phyloP scores from a whole-genome alignment of 2,329 filamentous ascomycete genomes.

The Venturia aucupariae region DNA sequence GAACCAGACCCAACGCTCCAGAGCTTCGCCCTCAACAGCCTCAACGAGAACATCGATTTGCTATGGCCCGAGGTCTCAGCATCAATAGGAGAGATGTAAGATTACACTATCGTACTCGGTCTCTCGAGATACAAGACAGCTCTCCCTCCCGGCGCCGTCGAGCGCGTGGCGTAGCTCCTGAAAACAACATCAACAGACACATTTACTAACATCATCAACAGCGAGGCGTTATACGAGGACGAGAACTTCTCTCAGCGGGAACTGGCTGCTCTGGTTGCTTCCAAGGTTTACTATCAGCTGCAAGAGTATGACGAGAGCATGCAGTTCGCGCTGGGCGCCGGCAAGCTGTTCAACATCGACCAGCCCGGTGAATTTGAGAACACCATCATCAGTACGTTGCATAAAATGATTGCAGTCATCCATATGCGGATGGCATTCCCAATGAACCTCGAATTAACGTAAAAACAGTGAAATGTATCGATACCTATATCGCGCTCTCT shows the following conservation, averaged over 20 bases:
- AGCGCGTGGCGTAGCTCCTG: not conserved
- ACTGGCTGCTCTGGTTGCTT: constrained; percentile 85
- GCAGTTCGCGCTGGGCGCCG: constrained; percentile 91
- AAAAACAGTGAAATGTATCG: constrained; percentile 74
- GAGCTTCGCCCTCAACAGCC: constrained; percentile 86
- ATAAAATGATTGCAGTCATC: not conserved
- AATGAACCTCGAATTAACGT: not conserved
- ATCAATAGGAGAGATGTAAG: constrained; percentile 86
- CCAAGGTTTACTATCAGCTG: constrained; percentile 98
- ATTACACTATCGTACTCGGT: constrained; percentile 16
- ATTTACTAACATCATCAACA: constrained; percentile 30
- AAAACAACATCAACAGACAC: not conserved
- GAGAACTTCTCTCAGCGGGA: constrained; percentile 88
- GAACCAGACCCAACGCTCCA: constrained; percentile 92
- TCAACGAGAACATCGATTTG: constrained; percentile 94
- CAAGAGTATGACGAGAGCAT: constrained; percentile 99
- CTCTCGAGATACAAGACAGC: not conserved
- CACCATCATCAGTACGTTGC: constrained; percentile 72
- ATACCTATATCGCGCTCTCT: constrained; percentile 86
- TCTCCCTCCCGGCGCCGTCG: not conserved
- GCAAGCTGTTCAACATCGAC: constrained; percentile 90
- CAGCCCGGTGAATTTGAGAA: constrained; percentile 92
- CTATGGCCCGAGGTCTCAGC: constrained; percentile 97
- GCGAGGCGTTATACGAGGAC: constrained; percentile 96
- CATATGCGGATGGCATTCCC: not conserved